These are phyloP conservation scores for Chamaenerion angustifolium DNA, from an alignment of 345 rosid species.

Conservation along the genomic window DNA sequence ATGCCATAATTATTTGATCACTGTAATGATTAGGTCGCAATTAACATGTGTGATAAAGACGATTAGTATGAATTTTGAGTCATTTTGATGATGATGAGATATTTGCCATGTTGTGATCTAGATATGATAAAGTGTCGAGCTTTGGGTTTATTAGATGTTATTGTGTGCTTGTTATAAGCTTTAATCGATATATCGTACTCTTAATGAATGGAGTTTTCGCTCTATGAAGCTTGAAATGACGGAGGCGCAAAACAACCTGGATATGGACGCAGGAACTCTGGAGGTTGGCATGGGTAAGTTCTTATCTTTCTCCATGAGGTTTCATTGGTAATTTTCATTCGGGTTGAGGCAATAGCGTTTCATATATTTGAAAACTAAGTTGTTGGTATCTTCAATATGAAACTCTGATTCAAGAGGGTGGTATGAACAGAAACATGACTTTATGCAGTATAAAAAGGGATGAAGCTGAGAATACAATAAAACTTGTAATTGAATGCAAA, in stretches of 20 bases:
- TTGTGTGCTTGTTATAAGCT: too few species aligned
- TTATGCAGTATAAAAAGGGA: background rate
- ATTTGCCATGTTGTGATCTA: too few species aligned
- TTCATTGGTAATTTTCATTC: background rate
- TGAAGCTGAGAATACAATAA: background rate
- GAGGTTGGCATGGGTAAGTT: constrained; percentile 86
- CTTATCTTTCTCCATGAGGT: too few species aligned
- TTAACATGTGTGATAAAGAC: too few species aligned
- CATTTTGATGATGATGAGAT: too few species aligned
- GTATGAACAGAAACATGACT: background rate
- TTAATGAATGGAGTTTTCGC: background rate
- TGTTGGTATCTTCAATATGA: background rate
- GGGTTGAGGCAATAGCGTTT: background rate
- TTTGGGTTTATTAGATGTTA: too few species aligned
- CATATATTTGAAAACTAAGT: background rate
- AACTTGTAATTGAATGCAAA: background rate
- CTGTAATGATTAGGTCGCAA: too few species aligned
- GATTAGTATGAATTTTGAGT: too few species aligned
- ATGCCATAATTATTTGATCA: too few species aligned
- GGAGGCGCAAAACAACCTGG: constrained; percentile 31
- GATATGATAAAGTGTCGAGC: too few species aligned
- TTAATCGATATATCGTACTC: too few species aligned
- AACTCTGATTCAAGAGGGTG: background rate
- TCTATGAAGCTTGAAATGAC: constrained; percentile 34
- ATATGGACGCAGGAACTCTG: constrained; percentile 54